These are phyloP conservation scores for Coemansia sp. DNA, from an alignment of 192 early-diverging fungal genomes.

Conservation along the genomic window DNA sequence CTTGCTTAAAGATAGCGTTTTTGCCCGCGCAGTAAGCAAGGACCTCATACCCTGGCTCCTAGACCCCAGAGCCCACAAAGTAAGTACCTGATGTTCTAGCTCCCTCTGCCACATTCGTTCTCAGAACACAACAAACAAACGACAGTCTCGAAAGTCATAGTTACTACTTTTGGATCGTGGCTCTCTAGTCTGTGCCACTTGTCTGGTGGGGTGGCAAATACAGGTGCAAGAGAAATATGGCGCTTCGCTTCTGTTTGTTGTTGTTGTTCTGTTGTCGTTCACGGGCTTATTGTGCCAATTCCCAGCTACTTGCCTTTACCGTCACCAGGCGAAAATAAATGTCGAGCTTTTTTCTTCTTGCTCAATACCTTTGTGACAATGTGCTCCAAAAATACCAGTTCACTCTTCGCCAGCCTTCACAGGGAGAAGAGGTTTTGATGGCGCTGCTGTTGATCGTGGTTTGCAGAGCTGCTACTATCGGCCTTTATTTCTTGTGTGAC, in stretches of 20 bases:
- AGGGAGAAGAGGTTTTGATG: not conserved
- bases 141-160: not conserved
- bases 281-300: slow-evolving; percentile 1
- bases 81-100: not conserved
- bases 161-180: slow-evolving; percentile 2
- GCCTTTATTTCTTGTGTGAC: not conserved
- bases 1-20: not conserved
- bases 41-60: not conserved
- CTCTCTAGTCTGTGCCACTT: not conserved
- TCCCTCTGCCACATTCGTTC: not conserved
- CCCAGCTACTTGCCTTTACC: not conserved
- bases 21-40: not conserved
- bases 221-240: not conserved
- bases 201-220: not conserved
- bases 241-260: not conserved
- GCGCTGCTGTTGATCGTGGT: not conserved
- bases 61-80: not conserved
- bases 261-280: not conserved
- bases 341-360: not conserved
- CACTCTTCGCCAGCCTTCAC: not conserved
- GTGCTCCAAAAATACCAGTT: not conserved
- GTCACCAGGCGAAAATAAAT: not conserved
- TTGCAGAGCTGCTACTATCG: not conserved
- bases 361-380: not conserved
- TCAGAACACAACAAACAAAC: not conserved